phyloP scores from a whole-genome alignment of 1,284 basidiomycete species.

The Trichosporon inkin region DNA sequence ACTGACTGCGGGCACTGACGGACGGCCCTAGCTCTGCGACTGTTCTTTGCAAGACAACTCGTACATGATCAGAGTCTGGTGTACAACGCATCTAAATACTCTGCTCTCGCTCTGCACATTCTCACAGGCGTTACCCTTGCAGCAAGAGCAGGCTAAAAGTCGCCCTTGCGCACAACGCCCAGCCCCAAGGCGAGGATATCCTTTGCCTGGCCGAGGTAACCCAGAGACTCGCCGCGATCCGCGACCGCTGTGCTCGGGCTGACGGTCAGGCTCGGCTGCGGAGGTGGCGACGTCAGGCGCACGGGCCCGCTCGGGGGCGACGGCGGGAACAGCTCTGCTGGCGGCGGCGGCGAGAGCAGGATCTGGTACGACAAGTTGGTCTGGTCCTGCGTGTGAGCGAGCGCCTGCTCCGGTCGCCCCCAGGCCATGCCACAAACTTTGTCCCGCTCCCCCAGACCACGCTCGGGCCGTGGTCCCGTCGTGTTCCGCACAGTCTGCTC shows the following conservation, averaged over 20 bases:
- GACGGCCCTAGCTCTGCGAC: no score
- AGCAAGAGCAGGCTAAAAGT: neutral
- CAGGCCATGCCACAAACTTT: no score
- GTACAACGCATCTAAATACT: neutral
- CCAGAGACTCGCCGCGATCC: constrained; percentile 24
- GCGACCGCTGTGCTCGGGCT: constrained; percentile 24
- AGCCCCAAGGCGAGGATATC: constrained; percentile 17
- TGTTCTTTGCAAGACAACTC: neutral
- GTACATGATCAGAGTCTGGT: neutral
- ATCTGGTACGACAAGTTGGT: constrained; percentile 42
- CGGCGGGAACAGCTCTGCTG: constrained; percentile 40
- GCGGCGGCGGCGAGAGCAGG: constrained; percentile 40
- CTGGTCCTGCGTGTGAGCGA: constrained; percentile 25
- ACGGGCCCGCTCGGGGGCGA: constrained; percentile 30
- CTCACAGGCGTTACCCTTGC: no score
- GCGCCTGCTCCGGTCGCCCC: no score
- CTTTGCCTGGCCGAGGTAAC: constrained; percentile 47
- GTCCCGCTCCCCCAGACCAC: no score
- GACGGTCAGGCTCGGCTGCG: constrained; percentile 12
- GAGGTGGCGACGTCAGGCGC: constrained; percentile 34
- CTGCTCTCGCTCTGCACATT: no score
- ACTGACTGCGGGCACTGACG: neutral
- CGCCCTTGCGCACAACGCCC: neutral
- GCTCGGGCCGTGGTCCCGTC: no score
- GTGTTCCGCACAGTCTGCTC: no score